These are phyloP conservation scores for Aspergillus tubingensis DNA, from an alignment of 2,329 filamentous ascomycete species.

Conservation along the genomic window DNA sequence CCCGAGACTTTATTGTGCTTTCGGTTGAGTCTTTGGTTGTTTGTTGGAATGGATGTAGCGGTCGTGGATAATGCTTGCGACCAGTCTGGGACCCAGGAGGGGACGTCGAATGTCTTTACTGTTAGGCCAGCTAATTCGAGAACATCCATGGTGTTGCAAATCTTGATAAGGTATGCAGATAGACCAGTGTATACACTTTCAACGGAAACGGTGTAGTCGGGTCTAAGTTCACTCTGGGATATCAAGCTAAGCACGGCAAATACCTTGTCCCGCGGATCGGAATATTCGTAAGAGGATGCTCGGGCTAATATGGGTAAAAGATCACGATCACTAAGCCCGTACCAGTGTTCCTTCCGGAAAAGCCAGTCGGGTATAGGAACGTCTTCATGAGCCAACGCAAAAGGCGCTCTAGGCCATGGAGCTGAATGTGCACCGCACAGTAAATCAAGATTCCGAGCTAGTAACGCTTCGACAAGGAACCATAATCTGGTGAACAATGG, in stretches of 20 bases:
- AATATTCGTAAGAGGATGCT: not conserved
- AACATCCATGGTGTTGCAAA: not conserved
- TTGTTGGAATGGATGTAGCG: not conserved
- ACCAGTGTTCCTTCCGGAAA: conserved; percentile 1
- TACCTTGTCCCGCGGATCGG: conserved; percentile 8
- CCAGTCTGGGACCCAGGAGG: conserved; percentile 12
- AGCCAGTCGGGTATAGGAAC: conserved; percentile 1
- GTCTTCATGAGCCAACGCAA: not conserved
- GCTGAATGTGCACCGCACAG: not conserved
- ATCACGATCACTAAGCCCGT: not conserved
- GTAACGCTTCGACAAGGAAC: not conserved
- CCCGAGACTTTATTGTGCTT: not conserved
- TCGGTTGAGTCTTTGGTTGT: not conserved
- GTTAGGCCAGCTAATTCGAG: not conserved
- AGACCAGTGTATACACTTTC: conserved; percentile 1
- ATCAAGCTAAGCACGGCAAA: conserved; percentile 3
- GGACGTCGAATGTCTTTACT: not conserved
- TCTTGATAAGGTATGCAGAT: not conserved
- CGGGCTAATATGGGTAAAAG: not conserved
- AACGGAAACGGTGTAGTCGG: conserved; percentile 2
- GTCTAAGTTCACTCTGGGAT: not conserved
- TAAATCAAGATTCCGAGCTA: conserved; percentile 2
- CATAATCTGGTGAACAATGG: conserved; percentile 4
- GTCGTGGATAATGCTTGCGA: not conserved
- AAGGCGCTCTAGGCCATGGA: not conserved